Evolutionary conservation across 495 filamentous ascomycete species (phyloP), one percentile per base, ranked within the genome.

Genomic region (Chaetomium cochliodes): DNA sequence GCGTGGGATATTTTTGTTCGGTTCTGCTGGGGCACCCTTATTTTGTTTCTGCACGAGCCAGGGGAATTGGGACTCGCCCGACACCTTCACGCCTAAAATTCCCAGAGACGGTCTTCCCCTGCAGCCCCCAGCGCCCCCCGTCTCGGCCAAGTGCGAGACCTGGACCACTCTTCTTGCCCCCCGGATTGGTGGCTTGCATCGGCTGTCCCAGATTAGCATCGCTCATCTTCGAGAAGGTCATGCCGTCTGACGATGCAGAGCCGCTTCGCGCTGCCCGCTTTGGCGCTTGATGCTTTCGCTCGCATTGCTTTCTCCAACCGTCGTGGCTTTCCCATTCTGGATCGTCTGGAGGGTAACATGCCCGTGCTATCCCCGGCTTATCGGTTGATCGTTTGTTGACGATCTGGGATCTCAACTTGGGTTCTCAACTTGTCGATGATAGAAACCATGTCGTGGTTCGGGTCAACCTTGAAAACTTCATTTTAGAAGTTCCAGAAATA

Each of bases 31-130:
- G 28, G 33, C 28, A 22, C 11, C 11, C 3, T 60, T 16, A 51
- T 60, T 51, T 60, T 50, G 46, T 51, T 51, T 37, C 58, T 60
- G 58, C 58, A 60, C 18, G 47, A 23, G 2, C 42, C 26, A 50
- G 58, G 58, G 47, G 41, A 59, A 49, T 20, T 13, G 1, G 9
- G 33, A 37, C 33, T 12, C 33, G 1, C 33, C 5, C 33, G 11
- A 37, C 33, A 8, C 6, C 33, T 37, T 37, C 8, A 5, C 33
- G 8, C 18, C 18, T 53, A 13, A 37, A 37, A 37, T 37, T 11
- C 9, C 33, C 33, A 37, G 33, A 37, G 6, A 37, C 8, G 11
- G 41, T 18, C 41, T 44, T 16, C 49, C 49, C 23, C 23, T 51
- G 49, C 49, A 51, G 23, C 2, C 49, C 49, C 28, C 28, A 30